These are phyloP conservation scores for Eutrema japonicum DNA, from an alignment of 345 rosid species.

Conservation along the genomic window DNA sequence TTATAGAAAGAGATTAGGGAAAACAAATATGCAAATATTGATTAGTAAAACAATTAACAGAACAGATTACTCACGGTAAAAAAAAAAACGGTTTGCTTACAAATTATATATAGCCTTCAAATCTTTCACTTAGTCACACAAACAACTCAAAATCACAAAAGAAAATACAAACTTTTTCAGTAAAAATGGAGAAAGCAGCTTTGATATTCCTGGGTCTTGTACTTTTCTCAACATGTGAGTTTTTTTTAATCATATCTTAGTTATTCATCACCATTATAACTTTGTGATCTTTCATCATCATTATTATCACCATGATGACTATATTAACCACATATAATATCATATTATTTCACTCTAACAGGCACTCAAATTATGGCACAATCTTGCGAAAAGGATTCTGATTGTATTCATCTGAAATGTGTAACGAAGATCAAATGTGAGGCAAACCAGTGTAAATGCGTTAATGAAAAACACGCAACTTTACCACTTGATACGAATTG, in stretches of 20 bases:
- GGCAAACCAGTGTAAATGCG: too few species aligned
- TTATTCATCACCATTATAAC: not conserved
- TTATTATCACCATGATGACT: not conserved
- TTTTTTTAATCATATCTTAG: not conserved
- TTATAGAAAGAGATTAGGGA: not conserved
- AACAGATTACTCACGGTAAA: not conserved
- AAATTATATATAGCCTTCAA: not conserved
- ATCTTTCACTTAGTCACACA: not conserved
- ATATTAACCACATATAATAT: not conserved
- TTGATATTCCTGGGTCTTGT: not conserved
- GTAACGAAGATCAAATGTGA: slow-evolving; percentile 3
- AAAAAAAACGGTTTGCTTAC: not conserved
- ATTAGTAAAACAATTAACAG: not conserved
- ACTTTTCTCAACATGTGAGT: slow-evolving; percentile 8
- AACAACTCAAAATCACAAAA: not conserved
- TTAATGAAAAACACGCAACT: not conserved
- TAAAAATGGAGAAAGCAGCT: slow-evolving; percentile 13
- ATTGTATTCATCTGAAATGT: slow-evolving; percentile 11
- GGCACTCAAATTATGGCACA: slow-evolving; percentile 15
- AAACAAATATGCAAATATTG: not conserved
- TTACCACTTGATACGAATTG: not conserved
- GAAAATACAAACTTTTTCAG: not conserved
- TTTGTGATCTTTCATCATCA: not conserved
- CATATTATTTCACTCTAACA: not conserved
- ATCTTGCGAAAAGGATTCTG: not conserved